These are phyloP conservation scores for Paramecium caudatum DNA, from an alignment of 73 alveolate genomes.

Conservation along the genomic window DNA sequence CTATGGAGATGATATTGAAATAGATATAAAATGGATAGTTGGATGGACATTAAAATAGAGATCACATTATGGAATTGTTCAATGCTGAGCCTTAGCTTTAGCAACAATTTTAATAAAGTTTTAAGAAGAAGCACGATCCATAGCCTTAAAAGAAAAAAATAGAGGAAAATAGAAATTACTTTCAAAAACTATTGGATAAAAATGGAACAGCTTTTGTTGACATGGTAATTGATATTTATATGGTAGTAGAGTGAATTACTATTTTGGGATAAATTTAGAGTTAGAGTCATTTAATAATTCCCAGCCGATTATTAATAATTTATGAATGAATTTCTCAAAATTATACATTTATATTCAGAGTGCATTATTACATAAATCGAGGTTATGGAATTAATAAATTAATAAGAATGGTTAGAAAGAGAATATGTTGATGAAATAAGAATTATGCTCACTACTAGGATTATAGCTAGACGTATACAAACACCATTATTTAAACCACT, in stretches of 20 bases:
- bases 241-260: constrained; percentile 9
- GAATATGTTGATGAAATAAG: constrained; percentile 66
- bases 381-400: constrained; percentile 67
- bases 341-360: constrained; percentile 68
- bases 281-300: neutral
- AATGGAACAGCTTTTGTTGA: constrained; percentile 41
- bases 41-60: constrained; percentile 26
- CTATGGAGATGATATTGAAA: constrained; percentile 48
- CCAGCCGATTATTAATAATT: constrained; percentile 4
- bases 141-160: neutral
- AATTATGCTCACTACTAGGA: constrained; percentile 56
- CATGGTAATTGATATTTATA: neutral
- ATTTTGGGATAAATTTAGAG: constrained; percentile 58
- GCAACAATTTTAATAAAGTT: neutral
- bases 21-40: constrained; percentile 19
- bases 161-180: constrained; percentile 11
- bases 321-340: constrained; percentile 57
- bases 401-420: constrained; percentile 58
- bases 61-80: constrained; percentile 28
- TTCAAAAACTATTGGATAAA: constrained; percentile 44
- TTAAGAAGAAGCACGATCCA: constrained; percentile 18
- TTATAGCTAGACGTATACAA: constrained; percentile 28
- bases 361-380: constrained; percentile 72
- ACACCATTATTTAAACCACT: constrained; percentile 75
- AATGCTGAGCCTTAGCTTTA: neutral